Evolutionary conservation across 169 alveolate species (phyloP).

Genomic region (Eimeria praecox): DNA sequence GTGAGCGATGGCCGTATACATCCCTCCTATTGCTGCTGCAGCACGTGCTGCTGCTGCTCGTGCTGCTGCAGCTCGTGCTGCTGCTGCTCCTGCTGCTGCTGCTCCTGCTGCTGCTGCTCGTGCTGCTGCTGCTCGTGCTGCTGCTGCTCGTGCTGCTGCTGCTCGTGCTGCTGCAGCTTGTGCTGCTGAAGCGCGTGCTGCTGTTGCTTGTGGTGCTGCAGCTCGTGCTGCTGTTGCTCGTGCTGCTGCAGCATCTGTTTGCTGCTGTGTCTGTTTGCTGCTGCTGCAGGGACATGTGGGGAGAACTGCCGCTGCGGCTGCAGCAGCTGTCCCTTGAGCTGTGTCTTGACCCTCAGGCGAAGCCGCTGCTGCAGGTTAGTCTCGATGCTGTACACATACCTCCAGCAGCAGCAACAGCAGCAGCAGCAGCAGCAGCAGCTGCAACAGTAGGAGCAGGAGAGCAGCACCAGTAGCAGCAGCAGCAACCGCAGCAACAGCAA

Average conservation of each 20-base stretch:
- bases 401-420: not conserved
- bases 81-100: not conserved
- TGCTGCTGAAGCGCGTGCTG: slow-evolving; percentile 42
- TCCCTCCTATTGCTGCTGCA: not conserved
- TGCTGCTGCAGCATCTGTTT: slow-evolving; percentile 28
- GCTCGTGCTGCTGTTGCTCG: not conserved
- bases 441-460: not conserved
- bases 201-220: not conserved
- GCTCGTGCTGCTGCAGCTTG: slow-evolving; percentile 5
- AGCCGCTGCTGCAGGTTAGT: not conserved
- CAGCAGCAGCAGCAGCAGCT: not conserved
- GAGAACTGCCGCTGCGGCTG: slow-evolving; percentile 26
- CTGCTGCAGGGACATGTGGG: slow-evolving; percentile 33
- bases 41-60: not conserved
- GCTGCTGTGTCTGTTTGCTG: slow-evolving; percentile 41
- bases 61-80: not conserved
- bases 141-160: not conserved
- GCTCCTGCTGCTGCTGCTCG: not conserved
- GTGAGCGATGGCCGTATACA: not conserved
- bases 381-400: not conserved
- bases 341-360: not conserved
- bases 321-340: slow-evolving; percentile 21
- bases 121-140: not conserved
- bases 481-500: not conserved
- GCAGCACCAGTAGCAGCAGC: slow-evolving; percentile 35